A percentile compares a stretch with the other conserved stretches of the same genome.
Conservation (phyloP, 305 asterid genomes). For the Fraxinus greggii region DNA sequence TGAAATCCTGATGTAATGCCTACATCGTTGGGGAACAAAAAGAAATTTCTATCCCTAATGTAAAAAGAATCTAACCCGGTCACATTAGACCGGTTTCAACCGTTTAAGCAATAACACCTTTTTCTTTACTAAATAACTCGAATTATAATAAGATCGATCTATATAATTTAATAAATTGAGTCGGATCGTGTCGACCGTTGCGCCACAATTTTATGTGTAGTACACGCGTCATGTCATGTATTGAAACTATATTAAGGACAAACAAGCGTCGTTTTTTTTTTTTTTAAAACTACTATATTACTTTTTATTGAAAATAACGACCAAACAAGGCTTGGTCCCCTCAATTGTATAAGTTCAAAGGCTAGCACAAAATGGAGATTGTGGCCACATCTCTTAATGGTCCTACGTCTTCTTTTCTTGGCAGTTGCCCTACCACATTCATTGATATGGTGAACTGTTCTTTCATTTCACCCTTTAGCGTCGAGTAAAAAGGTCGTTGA, state of each 20-base stretch:
- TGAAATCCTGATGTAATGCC: not conserved
- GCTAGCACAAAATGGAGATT: too few species aligned
- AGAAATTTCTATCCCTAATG: not conserved
- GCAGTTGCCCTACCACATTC: not conserved
- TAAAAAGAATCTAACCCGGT: too few species aligned
- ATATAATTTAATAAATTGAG: too few species aligned
- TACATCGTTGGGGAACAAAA: not conserved
- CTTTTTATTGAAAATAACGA: slow-evolving; percentile 9
- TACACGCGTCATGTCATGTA: not conserved
- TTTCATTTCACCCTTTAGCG: too few species aligned
- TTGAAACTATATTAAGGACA: not conserved
- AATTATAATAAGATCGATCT: too few species aligned
- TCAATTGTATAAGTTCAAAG: not conserved
- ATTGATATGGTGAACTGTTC: not conserved
- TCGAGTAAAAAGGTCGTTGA: too few species aligned
- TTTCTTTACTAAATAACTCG: too few species aligned
- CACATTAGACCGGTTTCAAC: too few species aligned
- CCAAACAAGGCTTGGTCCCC: slow-evolving; percentile 5
- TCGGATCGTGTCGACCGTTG: not conserved
- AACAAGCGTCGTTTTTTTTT: too few species aligned
- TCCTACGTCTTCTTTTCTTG: not conserved
- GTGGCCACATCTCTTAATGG: slow-evolving; percentile 20
- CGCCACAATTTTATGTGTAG: not conserved
- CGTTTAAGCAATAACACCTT: too few species aligned
- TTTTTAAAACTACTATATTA: not conserved